phyloP scores from a whole-genome alignment of 768 basidiomycete species.

The Arthromyces matolae region DNA sequence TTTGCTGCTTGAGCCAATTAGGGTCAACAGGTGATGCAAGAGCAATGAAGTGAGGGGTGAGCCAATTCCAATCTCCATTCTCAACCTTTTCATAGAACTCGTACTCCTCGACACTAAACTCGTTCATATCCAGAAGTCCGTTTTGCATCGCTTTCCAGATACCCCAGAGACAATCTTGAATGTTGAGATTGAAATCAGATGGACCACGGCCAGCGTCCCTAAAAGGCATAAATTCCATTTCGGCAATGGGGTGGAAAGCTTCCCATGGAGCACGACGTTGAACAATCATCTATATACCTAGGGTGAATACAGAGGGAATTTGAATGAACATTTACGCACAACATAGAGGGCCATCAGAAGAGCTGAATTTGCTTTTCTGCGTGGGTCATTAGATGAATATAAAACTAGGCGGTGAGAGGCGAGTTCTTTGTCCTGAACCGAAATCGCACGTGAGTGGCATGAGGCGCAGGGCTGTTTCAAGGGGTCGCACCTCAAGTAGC shows the following conservation, averaged over 20 bases:
- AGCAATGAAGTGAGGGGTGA: constrained; percentile 88
- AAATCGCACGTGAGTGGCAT: constrained; percentile 37
- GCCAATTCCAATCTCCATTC: constrained; percentile 95
- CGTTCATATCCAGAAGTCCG: constrained; percentile 89
- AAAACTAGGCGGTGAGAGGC: constrained; percentile 74
- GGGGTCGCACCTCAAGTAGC: constrained; percentile 63
- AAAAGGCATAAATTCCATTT: constrained; percentile 92
- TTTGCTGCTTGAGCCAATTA: constrained; percentile 73
- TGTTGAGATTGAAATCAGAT: constrained; percentile 89
- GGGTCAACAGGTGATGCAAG: constrained; percentile 90
- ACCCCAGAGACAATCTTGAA: constrained; percentile 90
- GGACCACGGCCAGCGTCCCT: constrained; percentile 92
- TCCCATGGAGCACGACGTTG: constrained; percentile 88
- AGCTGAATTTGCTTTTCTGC: constrained; percentile 89
- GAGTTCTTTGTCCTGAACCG: constrained; percentile 67
- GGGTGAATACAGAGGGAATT: background rate
- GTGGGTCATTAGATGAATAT: constrained; percentile 84
- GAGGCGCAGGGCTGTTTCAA: constrained; percentile 26
- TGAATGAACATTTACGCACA: constrained; percentile 45
- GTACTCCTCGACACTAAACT: constrained; percentile 90
- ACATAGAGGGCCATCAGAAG: constrained; percentile 91
- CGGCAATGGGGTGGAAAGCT: constrained; percentile 90
- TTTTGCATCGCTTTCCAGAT: constrained; percentile 90
- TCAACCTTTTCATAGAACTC: constrained; percentile 94
- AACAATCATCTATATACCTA: constrained; percentile 77